These are phyloP conservation scores for Cystoderma amianthinum DNA, from an alignment of 768 basidiomycete genomes.

Conservation along the genomic window DNA sequence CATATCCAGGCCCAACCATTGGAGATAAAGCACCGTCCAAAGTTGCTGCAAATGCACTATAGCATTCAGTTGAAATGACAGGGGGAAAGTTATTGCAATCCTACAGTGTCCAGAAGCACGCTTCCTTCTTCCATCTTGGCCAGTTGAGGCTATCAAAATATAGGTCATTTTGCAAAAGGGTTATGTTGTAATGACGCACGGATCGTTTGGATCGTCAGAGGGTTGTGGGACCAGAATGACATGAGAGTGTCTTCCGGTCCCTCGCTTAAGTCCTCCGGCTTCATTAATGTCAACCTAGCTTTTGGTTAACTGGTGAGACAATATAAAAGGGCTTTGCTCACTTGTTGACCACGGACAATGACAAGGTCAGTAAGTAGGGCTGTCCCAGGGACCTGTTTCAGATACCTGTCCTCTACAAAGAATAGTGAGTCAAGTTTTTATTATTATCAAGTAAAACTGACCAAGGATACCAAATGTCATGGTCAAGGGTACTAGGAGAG, in stretches of 20 bases:
- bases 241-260: slow-evolving; percentile 27
- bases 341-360: slow-evolving; percentile 26
- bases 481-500: background rate
- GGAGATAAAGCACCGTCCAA: slow-evolving; percentile 35
- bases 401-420: slow-evolving; percentile 24
- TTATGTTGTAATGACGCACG: slow-evolving; percentile 25
- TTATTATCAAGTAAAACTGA: slow-evolving; percentile 8
- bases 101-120: slow-evolving; percentile 37
- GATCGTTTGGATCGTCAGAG: slow-evolving; percentile 34
- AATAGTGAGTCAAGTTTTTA: background rate
- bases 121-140: slow-evolving; percentile 38
- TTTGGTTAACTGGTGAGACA: background rate
- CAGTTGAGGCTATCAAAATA: slow-evolving; percentile 32
- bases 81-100: background rate
- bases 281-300: slow-evolving; percentile 22
- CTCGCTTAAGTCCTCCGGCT: slow-evolving; percentile 25
- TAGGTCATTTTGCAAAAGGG: background rate
- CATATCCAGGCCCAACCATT: slow-evolving; percentile 36
- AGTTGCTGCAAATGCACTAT: slow-evolving; percentile 31
- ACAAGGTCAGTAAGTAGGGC: slow-evolving; percentile 31
- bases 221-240: slow-evolving; percentile 35
- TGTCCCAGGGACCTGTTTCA: slow-evolving; percentile 31
- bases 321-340: slow-evolving; percentile 1
- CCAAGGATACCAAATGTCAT: slow-evolving; percentile 32
- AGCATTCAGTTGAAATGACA: background rate